These are phyloP conservation scores for Cantharellus cinnabarinus DNA, from an alignment of 768 basidiomycete genomes.

Conservation along the genomic window DNA sequence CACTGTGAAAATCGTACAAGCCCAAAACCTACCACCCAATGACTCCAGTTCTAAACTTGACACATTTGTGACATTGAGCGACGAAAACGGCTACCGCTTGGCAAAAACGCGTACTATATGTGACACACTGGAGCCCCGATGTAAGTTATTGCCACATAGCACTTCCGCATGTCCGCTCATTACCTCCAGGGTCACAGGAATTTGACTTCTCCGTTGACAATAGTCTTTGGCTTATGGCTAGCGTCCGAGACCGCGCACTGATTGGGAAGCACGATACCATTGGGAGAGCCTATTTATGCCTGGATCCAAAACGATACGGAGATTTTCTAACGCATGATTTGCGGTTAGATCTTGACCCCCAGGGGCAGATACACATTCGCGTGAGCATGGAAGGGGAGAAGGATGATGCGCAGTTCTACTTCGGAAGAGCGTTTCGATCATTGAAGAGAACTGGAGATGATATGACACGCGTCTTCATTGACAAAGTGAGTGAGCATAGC, in stretches of 20 bases:
- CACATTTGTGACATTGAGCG: constrained; percentile 86
- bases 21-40: constrained; percentile 64
- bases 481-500: constrained; percentile 45
- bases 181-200: constrained; percentile 72
- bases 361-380: constrained; percentile 66
- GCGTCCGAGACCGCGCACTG: constrained; percentile 73
- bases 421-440: constrained; percentile 84
- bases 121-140: constrained; percentile 75
- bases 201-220: constrained; percentile 89
- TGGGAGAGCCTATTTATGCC: constrained; percentile 76
- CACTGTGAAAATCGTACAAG: constrained; percentile 81
- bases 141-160: constrained; percentile 26
- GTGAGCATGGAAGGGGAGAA: constrained; percentile 99
- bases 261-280: constrained; percentile 86
- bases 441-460: constrained; percentile 85
- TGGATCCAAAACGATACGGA: constrained; percentile 73
- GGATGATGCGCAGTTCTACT: constrained; percentile 94
- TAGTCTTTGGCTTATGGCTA: constrained; percentile 93
- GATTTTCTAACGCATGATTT: constrained; percentile 82
- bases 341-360: constrained; percentile 77
- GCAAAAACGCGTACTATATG: constrained; percentile 95
- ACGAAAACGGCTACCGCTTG: constrained; percentile 71
- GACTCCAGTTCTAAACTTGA: constrained; percentile 69
- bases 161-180: constrained; percentile 5
- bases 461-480: constrained; percentile 90